Conservation (phyloP, 2,329 filamentous ascomycete genomes). For the Aspergillus tamarii region DNA sequence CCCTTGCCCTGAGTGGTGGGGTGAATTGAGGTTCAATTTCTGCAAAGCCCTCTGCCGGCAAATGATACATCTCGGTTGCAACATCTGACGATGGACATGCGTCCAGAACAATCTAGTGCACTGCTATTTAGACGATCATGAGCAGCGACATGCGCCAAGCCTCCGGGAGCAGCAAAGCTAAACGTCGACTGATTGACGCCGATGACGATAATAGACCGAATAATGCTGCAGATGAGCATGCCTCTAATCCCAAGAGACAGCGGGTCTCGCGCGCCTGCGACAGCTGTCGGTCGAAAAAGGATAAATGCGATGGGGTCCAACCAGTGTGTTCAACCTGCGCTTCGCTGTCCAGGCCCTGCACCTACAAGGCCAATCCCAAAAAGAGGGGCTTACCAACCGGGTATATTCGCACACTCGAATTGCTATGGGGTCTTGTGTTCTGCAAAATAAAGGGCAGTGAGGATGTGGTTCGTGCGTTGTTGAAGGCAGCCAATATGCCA, state of each 20-base stretch:
- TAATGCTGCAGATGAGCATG: slow-evolving; percentile 28
- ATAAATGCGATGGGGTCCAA: slow-evolving; percentile 72
- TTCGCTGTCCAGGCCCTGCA: slow-evolving; percentile 65
- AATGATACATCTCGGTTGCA: slow-evolving; percentile 32
- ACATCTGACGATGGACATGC: slow-evolving; percentile 33
- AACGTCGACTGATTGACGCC: slow-evolving; percentile 34
- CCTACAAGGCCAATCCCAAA: slow-evolving; percentile 73
- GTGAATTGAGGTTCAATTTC: slow-evolving; percentile 10
- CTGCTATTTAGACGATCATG: slow-evolving; percentile 34
- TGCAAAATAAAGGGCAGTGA: slow-evolving; percentile 64
- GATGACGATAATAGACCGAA: slow-evolving; percentile 35
- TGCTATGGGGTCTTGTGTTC: slow-evolving; percentile 69
- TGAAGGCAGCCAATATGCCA: slow-evolving; percentile 51
- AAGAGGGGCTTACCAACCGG: slow-evolving; percentile 80
- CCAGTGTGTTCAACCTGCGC: slow-evolving; percentile 70
- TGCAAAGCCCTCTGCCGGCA: slow-evolving; percentile 29
- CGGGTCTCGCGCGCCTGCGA: slow-evolving; percentile 71
- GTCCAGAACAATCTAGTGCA: slow-evolving; percentile 28
- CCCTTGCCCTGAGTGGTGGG: slow-evolving; percentile 6
- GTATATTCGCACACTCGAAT: slow-evolving; percentile 73
- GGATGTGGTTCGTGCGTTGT: slow-evolving; percentile 57
- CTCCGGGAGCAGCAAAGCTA: slow-evolving; percentile 33
- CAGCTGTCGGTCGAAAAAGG: slow-evolving; percentile 67
- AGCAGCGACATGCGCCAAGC: slow-evolving; percentile 37
- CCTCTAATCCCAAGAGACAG: slow-evolving; percentile 58